phyloP scores from a whole-genome alignment of 768 basidiomycete genomes.

The Leucosporidium yakuticum region DNA sequence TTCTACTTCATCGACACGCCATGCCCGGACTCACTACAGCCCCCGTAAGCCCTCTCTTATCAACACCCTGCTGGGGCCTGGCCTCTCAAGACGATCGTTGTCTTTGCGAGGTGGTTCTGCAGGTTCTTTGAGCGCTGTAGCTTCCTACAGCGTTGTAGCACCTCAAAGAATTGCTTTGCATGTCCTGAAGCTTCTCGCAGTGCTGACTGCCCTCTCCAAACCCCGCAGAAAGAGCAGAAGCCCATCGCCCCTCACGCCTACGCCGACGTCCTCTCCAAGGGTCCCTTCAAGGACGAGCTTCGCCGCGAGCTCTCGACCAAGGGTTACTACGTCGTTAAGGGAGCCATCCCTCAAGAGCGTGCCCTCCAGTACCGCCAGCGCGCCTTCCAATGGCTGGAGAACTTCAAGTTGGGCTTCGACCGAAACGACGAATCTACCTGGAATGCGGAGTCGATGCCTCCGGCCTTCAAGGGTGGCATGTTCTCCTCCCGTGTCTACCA shows the following conservation, averaged over 20 bases:
- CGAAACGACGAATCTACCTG: slow-evolving; percentile 37
- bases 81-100: background rate
- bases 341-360: slow-evolving; percentile 33
- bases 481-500: slow-evolving; percentile 14
- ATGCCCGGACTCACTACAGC: too few species aligned
- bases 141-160: too few species aligned
- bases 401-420: slow-evolving; percentile 35
- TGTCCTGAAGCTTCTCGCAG: too few species aligned
- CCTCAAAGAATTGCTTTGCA: too few species aligned
- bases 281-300: background rate
- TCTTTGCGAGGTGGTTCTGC: too few species aligned
- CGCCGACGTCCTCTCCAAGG: background rate
- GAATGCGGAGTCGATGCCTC: slow-evolving; percentile 20
- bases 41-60: background rate
- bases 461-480: slow-evolving; percentile 35
- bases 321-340: slow-evolving; percentile 36
- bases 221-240: background rate
- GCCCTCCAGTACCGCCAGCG: slow-evolving; percentile 30
- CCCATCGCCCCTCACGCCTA: background rate
- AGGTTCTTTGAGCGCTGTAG: too few species aligned
- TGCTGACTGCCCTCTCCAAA: too few species aligned
- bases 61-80: background rate
- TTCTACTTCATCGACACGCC: too few species aligned
- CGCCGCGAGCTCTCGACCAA: slow-evolving; percentile 14
- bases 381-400: slow-evolving; percentile 34